Conservation (phyloP, 2,329 filamentous ascomycete genomes). For the Fusarium sp. region DNA sequence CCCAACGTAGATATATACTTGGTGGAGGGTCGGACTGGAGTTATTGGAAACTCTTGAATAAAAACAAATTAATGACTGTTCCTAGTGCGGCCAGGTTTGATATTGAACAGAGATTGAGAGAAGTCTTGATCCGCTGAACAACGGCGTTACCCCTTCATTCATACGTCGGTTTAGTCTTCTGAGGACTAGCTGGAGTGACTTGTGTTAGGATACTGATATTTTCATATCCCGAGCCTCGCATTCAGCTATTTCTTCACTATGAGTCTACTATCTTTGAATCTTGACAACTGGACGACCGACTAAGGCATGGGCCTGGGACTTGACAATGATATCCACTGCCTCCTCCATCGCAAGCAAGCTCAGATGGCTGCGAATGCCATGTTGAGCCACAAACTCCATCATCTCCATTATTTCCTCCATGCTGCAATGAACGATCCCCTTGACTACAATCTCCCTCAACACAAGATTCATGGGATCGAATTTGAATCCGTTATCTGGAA, state of each 20-base stretch:
- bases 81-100: background rate
- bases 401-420: conserved; percentile 28
- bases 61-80: conserved; percentile 14
- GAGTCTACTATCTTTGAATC: background rate
- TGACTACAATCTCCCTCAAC: conserved; percentile 25
- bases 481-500: conserved; percentile 31
- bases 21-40: background rate
- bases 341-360: conserved; percentile 28
- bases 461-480: conserved; percentile 36
- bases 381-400: conserved; percentile 21
- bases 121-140: background rate
- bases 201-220: background rate
- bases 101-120: background rate
- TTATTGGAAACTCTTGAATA: conserved; percentile 10
- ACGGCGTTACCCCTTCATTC: background rate
- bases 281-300: conserved; percentile 24
- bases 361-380: conserved; percentile 23
- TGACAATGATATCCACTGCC: conserved; percentile 20
- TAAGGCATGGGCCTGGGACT: conserved; percentile 5
- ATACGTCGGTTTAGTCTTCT: background rate
- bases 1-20: conserved; percentile 12
- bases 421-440: conserved; percentile 29
- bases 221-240: background rate
- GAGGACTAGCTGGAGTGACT: background rate
- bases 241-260: background rate